These are phyloP conservation scores for Cucurbita pepo DNA, from an alignment of 306 rosid genomes.

Conservation along the genomic window DNA sequence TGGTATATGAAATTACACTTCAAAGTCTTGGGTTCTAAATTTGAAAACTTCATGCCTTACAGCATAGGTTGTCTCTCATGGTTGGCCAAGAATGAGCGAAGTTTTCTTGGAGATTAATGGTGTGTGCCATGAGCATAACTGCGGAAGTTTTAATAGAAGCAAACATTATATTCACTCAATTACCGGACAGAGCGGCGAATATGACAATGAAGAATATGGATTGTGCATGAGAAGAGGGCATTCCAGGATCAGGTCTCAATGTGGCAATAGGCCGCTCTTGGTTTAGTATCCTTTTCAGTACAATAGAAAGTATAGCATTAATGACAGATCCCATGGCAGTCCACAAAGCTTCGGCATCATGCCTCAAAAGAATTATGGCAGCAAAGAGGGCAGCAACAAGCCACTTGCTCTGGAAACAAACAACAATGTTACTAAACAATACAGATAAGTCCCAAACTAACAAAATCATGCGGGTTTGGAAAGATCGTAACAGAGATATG, in stretches of 20 bases:
- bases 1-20: neutral
- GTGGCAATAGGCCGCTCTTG: slow-evolving; percentile 66
- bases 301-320: slow-evolving; percentile 35
- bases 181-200: slow-evolving; percentile 47
- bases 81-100: neutral
- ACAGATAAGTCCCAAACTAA: neutral
- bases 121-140: neutral
- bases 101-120: neutral
- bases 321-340: slow-evolving; percentile 49
- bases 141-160: neutral
- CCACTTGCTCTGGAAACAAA: slow-evolving; percentile 76
- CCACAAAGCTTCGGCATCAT: slow-evolving; percentile 78
- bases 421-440: slow-evolving; percentile 5
- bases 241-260: slow-evolving; percentile 71
- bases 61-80: neutral
- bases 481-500: neutral
- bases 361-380: slow-evolving; percentile 52
- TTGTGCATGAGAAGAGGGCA: slow-evolving; percentile 91
- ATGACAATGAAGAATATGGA: slow-evolving; percentile 48
- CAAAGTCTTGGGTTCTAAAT: neutral
- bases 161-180: too few species aligned
- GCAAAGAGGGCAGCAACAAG: slow-evolving; percentile 38
- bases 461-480: neutral
- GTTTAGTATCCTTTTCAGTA: slow-evolving; percentile 50
- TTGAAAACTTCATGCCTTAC: neutral